Evolutionary conservation across 768 basidiomycete genomes (phyloP), one percentile per base, ranked within the genome.

Genomic region (Leccinum variicolor): DNA sequence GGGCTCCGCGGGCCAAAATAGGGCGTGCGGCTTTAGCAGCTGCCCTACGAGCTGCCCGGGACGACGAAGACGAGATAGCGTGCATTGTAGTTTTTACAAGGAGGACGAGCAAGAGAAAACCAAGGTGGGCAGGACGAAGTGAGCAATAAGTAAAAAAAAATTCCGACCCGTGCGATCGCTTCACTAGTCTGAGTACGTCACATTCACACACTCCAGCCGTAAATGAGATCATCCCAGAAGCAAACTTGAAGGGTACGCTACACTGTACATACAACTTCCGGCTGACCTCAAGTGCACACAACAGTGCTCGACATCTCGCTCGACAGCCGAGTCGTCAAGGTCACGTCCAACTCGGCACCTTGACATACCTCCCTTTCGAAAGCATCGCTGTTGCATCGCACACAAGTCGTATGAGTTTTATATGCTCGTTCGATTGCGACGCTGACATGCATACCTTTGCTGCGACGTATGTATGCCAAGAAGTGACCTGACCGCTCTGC

Each of bases 1-100:
- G 92, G 15, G 85, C 89, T 60, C 88, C 86, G 56, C 92, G 86
- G 29, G 75, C 74, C 17, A 85, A 66, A 13, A 80, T 63, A 58
- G 85, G 81, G 69, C 80, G 80, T 13, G 77, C 73, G 21, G 81
- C 79, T 68, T 82, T 84, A 46, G 79, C 74, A 36, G 85, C 85
- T 52, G 81, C 84, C 67, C 86, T 84, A 63, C 87, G 88, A 66
- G 87, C 79, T 64, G 85, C 81, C 65, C 81, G 75, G 10, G 87
- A 81, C 28, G 90, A 89, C 55, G 83, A 77, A 45, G 73, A 69
- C 55, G 87, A 85, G 71, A 91, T 77, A 69, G 84, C 83, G 75
- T 91, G 87, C 90, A 91, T 90, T 9, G 26, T 54, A 3, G 52
- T 48, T 74, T 66, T 63, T 43, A 43, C 10, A 43, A 43, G 9